Conservation (phyloP, 148 eudicot genomes). For the Rhododendron ferrugineum region DNA sequence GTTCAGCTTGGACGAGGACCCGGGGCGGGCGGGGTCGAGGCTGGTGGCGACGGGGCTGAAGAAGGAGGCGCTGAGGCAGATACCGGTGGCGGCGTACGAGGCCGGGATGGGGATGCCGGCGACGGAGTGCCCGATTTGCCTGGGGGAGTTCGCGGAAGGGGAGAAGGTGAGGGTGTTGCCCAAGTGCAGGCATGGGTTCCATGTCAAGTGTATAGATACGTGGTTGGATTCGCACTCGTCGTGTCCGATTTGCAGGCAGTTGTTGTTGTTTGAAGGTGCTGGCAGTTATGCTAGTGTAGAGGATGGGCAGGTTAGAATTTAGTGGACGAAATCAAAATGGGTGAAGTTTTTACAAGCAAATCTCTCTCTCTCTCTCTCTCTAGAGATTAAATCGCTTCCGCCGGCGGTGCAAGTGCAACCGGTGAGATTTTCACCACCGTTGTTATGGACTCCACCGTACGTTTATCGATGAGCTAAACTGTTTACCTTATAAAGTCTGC, state of each 20-base stretch:
- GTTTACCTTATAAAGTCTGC: no score
- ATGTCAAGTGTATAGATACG: slow-evolving; percentile 19
- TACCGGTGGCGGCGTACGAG: slow-evolving; percentile 12
- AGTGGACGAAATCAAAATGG: neutral
- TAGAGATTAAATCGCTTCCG: neutral
- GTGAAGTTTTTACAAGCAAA: neutral
- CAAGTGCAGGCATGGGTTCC: slow-evolving; percentile 19
- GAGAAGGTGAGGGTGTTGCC: slow-evolving; percentile 21
- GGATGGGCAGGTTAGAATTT: neutral
- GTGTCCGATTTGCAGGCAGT: slow-evolving; percentile 23
- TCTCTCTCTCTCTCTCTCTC: no score
- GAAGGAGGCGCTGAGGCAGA: slow-evolving; percentile 8
- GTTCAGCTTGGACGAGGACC: neutral
- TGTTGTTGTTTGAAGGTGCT: neutral
- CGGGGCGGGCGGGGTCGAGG: neutral
- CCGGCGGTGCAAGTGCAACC: neutral
- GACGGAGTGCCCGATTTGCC: slow-evolving; percentile 23
- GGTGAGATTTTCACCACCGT: neutral
- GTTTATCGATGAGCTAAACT: neutral
- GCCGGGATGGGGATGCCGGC: slow-evolving; percentile 1
- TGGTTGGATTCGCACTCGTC: slow-evolving; percentile 22
- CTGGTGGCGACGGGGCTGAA: slow-evolving; percentile 4
- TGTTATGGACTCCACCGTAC: no score
- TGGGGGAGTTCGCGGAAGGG: slow-evolving; percentile 19
- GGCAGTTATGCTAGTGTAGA: neutral